Evolutionary conservation across 2,329 filamentous ascomycete genomes (phyloP).

Genomic region (Thyridium curvatum): DNA sequence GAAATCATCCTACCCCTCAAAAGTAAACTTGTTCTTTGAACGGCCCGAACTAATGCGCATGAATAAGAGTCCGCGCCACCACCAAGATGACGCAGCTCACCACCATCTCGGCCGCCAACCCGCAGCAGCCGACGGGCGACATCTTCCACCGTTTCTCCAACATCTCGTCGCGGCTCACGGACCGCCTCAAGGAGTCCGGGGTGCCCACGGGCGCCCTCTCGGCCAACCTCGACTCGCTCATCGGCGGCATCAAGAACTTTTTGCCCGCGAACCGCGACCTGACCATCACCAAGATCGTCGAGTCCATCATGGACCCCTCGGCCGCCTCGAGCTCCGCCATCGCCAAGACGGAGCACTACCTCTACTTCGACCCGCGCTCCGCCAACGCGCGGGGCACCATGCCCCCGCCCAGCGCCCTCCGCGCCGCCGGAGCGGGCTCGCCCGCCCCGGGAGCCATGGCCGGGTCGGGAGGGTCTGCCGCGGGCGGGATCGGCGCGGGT

Average conservation of each 20-base stretch:
- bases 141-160: conserved; percentile 91
- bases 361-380: conserved; percentile 94
- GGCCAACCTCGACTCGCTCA: conserved; percentile 86
- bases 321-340: conserved; percentile 87
- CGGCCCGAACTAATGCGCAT: too few relatives aligned
- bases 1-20: conserved; percentile 14
- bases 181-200: conserved; percentile 84
- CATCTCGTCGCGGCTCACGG: conserved; percentile 85
- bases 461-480: conserved; percentile 12
- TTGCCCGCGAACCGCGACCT: conserved; percentile 93
- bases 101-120: conserved; percentile 70
- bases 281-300: conserved; percentile 95
- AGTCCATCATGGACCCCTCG: conserved; percentile 94
- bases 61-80: conserved; percentile 81
- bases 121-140: conserved; percentile 62
- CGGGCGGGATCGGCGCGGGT: conserved; percentile 26
- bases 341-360: conserved; percentile 90
- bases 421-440: conserved; percentile 26
- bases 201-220: conserved; percentile 63
- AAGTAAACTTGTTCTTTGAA: too few relatives aligned
- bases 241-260: conserved; percentile 96
- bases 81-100: conserved; percentile 98
- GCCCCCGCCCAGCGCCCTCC: conserved; percentile 66
- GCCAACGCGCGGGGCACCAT: conserved; percentile 89
- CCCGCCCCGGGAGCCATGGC: conserved; percentile 7